Conservation (phyloP, 208 protist species). For the Acanthamoeba lenticulata region DNA sequence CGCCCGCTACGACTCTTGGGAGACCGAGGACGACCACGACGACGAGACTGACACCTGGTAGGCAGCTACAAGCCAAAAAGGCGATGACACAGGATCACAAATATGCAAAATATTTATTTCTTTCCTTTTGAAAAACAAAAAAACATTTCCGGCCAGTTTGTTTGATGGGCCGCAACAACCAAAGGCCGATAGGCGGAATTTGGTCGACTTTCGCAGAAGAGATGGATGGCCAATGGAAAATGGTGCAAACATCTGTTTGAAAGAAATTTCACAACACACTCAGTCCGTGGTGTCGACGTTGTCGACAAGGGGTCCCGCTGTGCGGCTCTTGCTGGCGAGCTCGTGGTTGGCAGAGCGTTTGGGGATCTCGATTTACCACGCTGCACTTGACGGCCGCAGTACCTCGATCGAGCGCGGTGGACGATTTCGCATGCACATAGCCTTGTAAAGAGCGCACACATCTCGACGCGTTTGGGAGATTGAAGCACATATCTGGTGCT, state of each 20-base stretch:
- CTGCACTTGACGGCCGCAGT: neutral
- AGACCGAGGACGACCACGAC: conserved; percentile 20
- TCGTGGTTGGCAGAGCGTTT: neutral
- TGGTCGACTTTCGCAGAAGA: neutral
- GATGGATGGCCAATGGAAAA: neutral
- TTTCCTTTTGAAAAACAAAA: no score
- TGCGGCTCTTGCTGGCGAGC: neutral
- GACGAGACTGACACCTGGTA: neutral
- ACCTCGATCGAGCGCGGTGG: neutral
- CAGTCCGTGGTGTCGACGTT: neutral
- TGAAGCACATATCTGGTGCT: no score
- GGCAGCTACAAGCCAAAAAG: neutral
- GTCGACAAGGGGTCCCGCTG: neutral
- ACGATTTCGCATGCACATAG: neutral
- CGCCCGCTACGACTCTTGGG: conserved; percentile 6
- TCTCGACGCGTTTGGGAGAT: neutral
- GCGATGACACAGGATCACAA: neutral
- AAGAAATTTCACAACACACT: neutral
- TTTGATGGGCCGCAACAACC: no score
- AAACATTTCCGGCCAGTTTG: no score
- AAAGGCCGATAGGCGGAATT: no score
- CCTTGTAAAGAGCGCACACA: neutral
- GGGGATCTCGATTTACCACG: neutral
- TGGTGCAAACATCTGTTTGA: neutral
- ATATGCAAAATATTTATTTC: neutral